Percentiles rank a stretch among this genome's conserved stretches.
Evolutionary conservation across 106 monocot genomes (phyloP).

Genomic region (Chionographis japonica): DNA sequence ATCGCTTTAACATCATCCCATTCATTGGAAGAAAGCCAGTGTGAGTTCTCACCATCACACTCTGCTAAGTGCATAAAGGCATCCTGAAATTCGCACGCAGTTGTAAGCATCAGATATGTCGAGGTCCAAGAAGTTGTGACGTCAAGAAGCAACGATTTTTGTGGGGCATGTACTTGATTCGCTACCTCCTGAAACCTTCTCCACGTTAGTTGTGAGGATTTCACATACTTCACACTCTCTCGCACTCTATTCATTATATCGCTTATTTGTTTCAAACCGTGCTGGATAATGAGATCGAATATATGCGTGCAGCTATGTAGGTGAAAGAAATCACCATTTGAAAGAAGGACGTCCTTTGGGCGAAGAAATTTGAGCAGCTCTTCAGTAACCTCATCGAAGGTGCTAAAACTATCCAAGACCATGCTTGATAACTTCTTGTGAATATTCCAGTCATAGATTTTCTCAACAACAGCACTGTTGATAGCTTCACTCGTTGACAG

Average conservation of each 20-base stretch:
- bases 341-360: conserved; percentile 26
- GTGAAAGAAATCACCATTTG: conserved; percentile 55
- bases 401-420: conserved; percentile 35
- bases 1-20: conserved; percentile 64
- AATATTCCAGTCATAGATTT: conserved; percentile 60
- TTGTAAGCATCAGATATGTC: conserved; percentile 63
- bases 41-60: conserved; percentile 27
- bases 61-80: conserved; percentile 52
- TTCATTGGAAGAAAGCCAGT: conserved; percentile 33
- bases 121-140: conserved; percentile 49
- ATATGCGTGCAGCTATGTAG: conserved; percentile 49
- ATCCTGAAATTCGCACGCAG: conserved; percentile 49
- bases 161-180: conserved; percentile 24
- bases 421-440: conserved; percentile 44
- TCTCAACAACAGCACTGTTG: conserved; percentile 37
- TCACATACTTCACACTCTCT: conserved; percentile 46
- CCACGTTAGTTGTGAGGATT: conserved; percentile 46
- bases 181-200: conserved; percentile 44
- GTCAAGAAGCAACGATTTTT: conserved; percentile 48
- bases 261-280: conserved; percentile 28
- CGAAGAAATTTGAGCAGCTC: conserved; percentile 45
- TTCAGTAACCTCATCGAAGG: conserved; percentile 29
- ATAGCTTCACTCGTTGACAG: conserved; percentile 33
- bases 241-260: conserved; percentile 44
- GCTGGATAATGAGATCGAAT: conserved; percentile 51